Evolutionary conservation across 768 basidiomycete genomes (phyloP), one percentile per base, ranked within the genome.

Genomic region (Cytidiella melzeri): DNA sequence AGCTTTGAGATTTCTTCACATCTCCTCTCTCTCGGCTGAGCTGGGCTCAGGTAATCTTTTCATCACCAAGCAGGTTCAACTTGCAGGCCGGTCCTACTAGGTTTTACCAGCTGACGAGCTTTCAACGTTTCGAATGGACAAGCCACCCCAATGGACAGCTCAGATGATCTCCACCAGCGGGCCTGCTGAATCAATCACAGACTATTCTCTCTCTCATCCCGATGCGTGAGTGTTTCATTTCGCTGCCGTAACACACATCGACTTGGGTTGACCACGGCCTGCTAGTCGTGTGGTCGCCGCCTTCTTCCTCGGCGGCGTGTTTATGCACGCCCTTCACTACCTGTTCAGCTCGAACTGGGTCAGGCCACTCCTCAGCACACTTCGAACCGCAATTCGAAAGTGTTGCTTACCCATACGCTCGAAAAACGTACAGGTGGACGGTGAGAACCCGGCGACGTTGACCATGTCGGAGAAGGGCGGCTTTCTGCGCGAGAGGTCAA

Each of bases 221-320:
- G 42, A 54, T 30, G 48, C 28, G 53, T 54, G 43, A 21, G 53
- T 51, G 7, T 1, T 30, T 7, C 23, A 25, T 13, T 18, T 7
- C 15, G 30, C 15, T 34, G 30, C 15, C 30, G 3, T 45, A n/a
- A 11, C 26, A 23, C 4, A 11, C 27, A 11, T 11, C 38, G 15
- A 27, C 47, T 48, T 38, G 36, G 7, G 45, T 1, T 2, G n/a
- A 18, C n/a, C 2, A 15, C 38, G 18, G 4, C 7, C 15, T 30
- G 2, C 12, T 27, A 74, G 73, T 53, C 69, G 62, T 28, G 57
- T 66, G 13, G 56, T 72, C 20, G 59, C 70, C 12, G 60, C 67
- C 1, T 74, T 74, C 55, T 68, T 68, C 43, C 58, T 72, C 5
- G 73, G 72, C 27, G 70, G 68, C 62, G 69, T 70, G 3, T 72